Evolutionary conservation across 345 rosid genomes (phyloP).

Genomic region (Noccaea caerulescens): DNA sequence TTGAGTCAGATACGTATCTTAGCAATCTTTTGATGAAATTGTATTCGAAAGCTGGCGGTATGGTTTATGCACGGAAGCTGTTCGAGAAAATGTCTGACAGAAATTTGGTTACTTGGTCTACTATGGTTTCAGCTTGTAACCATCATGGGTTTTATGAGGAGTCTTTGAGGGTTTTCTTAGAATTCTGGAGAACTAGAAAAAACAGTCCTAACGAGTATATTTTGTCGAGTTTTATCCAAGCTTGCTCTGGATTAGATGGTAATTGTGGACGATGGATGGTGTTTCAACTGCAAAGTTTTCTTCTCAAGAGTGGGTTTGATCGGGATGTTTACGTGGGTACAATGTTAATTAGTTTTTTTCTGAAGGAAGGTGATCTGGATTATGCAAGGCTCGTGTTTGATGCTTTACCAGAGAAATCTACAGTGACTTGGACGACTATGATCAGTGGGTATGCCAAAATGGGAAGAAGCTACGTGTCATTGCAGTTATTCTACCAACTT

Average conservation of each 20-base stretch:
- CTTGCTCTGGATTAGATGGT: constrained; percentile 51
- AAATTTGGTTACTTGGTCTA: constrained; percentile 76
- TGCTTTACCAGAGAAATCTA: constrained; percentile 54
- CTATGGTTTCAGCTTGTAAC: constrained; percentile 66
- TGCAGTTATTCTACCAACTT: constrained; percentile 56
- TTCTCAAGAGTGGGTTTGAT: constrained; percentile 62
- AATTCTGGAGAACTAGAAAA: constrained; percentile 48
- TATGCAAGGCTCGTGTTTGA: constrained; percentile 67
- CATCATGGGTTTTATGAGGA: constrained; percentile 52
- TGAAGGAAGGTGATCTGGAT: constrained; percentile 53
- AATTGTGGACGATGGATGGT: constrained; percentile 40
- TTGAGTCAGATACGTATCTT: constrained; percentile 51
- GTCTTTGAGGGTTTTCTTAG: constrained; percentile 52
- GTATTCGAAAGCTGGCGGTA: constrained; percentile 39
- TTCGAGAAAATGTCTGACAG: constrained; percentile 63
- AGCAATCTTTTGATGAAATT: constrained; percentile 50
- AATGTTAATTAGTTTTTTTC: constrained; percentile 60
- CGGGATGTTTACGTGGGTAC: constrained; percentile 71
- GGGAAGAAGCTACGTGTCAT: constrained; percentile 58
- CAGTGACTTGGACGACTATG: constrained; percentile 72
- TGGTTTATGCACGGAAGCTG: constrained; percentile 50
- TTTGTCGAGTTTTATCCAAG: constrained; percentile 67
- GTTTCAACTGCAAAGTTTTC: constrained; percentile 60
- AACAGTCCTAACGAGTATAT: constrained; percentile 59
- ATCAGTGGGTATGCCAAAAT: constrained; percentile 62